Percentiles rank a stretch among this genome's conserved stretches.
Evolutionary conservation across 495 filamentous ascomycete species (phyloP).

Genomic region (Trichocladium antarcticum): DNA sequence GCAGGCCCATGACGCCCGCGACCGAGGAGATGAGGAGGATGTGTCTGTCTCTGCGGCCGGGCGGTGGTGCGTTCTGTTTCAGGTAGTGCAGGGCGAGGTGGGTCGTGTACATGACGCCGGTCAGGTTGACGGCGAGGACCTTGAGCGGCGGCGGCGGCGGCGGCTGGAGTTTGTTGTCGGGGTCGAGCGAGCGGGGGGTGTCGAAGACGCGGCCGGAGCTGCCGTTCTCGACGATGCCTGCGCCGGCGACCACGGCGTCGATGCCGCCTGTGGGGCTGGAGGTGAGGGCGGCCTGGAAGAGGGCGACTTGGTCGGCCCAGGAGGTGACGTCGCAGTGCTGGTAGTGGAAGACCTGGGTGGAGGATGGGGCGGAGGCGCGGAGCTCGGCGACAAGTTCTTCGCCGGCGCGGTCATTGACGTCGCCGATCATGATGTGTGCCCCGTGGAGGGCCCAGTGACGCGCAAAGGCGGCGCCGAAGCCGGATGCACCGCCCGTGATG

Average conservation of each 20-base stretch:
- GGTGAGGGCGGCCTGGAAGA: constrained; percentile 46
- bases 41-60: constrained; percentile 38
- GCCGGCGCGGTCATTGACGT: constrained; percentile 32
- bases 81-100: constrained; percentile 54
- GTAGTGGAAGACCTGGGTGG: constrained; percentile 32
- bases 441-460: constrained; percentile 33
- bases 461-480: constrained; percentile 43
- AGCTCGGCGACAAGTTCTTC: constrained; percentile 30
- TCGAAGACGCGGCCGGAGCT: constrained; percentile 27
- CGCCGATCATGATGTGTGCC: constrained; percentile 39
- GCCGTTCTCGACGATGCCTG: constrained; percentile 45
- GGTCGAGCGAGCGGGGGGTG: constrained; percentile 15
- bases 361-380: constrained; percentile 19
- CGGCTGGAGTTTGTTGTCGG: constrained; percentile 23
- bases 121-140: constrained; percentile 51
- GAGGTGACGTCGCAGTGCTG: constrained; percentile 41
- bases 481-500: constrained; percentile 43
- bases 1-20: constrained; percentile 38
- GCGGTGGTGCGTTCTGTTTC: no score
- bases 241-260: constrained; percentile 57
- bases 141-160: constrained; percentile 42
- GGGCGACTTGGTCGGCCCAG: constrained; percentile 49
- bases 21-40: constrained; percentile 48
- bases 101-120: constrained; percentile 51
- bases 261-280: constrained; percentile 45